A percentile compares a stretch with the other conserved stretches of the same genome.
Evolutionary conservation across 1,284 basidiomycete species (phyloP).

Genomic region (Naganishia sp.): DNA sequence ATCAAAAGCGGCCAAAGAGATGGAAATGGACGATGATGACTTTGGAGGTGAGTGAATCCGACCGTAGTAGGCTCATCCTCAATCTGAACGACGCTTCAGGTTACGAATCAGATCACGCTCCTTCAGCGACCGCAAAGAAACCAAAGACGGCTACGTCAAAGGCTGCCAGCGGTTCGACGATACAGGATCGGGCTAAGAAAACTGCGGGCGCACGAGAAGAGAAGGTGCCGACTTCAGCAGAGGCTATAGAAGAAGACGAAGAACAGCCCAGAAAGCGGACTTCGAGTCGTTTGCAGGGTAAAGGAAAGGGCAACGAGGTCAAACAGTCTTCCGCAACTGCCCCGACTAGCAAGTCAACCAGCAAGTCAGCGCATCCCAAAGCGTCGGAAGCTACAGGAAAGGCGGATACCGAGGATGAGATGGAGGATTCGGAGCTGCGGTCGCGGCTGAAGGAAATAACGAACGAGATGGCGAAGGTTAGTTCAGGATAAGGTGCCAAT

Average conservation of each 20-base stretch:
- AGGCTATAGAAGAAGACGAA: background rate
- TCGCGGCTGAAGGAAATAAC: slow-evolving; percentile 11
- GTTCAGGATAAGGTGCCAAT: background rate
- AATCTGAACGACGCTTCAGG: background rate
- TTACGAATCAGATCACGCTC: slow-evolving; percentile 11
- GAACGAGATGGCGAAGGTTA: slow-evolving; percentile 16
- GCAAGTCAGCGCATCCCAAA: background rate
- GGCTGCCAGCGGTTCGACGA: background rate
- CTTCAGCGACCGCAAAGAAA: slow-evolving; percentile 11
- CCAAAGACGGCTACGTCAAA: slow-evolving; percentile 7
- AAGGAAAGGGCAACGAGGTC: slow-evolving; percentile 1
- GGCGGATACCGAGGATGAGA: background rate
- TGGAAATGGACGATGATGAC: slow-evolving; percentile 14
- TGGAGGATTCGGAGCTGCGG: background rate
- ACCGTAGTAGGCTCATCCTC: background rate
- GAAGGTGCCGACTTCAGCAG: background rate
- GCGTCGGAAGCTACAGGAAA: background rate
- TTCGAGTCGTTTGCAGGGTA: slow-evolving; percentile 19
- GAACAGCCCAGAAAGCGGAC: slow-evolving; percentile 17
- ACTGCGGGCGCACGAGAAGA: background rate
- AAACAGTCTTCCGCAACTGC: background rate
- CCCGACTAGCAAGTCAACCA: slow-evolving; percentile 2
- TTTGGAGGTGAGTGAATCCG: slow-evolving; percentile 15
- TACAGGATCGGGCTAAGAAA: slow-evolving; percentile 8
- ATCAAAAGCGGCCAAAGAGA: background rate